Evolutionary conservation across 371 early-diverging fungal species (phyloP).

Genomic region (Mucor mucedo): DNA sequence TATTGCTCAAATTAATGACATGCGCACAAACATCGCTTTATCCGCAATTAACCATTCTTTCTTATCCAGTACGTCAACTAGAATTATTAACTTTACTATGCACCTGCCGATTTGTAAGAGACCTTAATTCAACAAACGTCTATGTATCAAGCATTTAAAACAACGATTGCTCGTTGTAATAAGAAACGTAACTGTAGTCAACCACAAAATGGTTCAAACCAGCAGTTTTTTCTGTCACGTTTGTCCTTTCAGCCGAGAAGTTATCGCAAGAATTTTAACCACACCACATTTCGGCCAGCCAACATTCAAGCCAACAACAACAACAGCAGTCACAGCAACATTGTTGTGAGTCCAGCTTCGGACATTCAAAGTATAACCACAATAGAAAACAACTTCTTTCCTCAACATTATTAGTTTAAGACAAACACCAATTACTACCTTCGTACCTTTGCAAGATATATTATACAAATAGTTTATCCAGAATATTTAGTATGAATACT

Average conservation of each 20-base stretch:
- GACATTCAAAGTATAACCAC: no score
- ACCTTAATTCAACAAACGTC: constrained; percentile 12
- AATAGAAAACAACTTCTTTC: no score
- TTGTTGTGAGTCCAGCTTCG: no score
- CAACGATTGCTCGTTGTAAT: neutral
- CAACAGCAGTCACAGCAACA: no score
- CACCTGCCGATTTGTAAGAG: constrained; percentile 7
- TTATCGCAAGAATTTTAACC: constrained; percentile 5
- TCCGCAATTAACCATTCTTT: constrained; percentile 13
- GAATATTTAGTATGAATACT: no score
- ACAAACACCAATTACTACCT: no score
- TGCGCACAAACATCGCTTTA: constrained; percentile 3
- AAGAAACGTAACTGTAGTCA: neutral
- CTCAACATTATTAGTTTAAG: no score
- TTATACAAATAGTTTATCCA: no score
- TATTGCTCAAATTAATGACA: neutral
- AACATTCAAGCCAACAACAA: constrained; percentile 19
- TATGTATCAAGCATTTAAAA: constrained; percentile 4
- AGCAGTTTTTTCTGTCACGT: constrained; percentile 23
- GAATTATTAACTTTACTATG: constrained; percentile 8
- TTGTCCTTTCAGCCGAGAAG: constrained; percentile 21
- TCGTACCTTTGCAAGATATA: no score
- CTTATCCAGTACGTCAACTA: neutral
- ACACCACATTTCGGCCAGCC: neutral
- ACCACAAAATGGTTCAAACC: neutral